Conservation (phyloP, 371 early-diverging fungal genomes). For the Syncephalastrum racemosum region DNA sequence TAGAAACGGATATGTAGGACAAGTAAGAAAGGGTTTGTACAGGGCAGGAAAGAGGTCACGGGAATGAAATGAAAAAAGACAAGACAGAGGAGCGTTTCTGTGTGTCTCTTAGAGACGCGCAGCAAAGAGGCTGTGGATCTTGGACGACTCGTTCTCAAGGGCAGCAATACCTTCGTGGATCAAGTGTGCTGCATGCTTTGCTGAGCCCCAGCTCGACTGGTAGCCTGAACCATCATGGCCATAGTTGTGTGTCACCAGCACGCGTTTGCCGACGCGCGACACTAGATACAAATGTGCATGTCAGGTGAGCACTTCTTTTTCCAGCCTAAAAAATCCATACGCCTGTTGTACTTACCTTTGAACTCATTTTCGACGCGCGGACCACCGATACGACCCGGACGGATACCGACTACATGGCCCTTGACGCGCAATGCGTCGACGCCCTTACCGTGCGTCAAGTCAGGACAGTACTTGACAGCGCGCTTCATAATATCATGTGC, state of each 20-base stretch:
- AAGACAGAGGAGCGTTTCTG: no score
- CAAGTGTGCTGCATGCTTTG: constrained; percentile 44
- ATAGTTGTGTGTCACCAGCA: constrained; percentile 69
- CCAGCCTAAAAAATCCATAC: no score
- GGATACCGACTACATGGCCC: constrained; percentile 58
- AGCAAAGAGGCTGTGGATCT: constrained; percentile 11
- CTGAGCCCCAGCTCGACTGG: constrained; percentile 75
- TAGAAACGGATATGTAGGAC: no score
- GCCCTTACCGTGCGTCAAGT: constrained; percentile 37
- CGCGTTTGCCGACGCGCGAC: constrained; percentile 34
- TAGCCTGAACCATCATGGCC: constrained; percentile 70
- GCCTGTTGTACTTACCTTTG: constrained; percentile 24
- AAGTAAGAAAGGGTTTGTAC: no score
- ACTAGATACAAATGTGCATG: constrained; percentile 16
- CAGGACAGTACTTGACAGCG: constrained; percentile 25
- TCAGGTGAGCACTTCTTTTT: background rate
- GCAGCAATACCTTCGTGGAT: constrained; percentile 38
- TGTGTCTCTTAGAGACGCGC: background rate
- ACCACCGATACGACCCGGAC: constrained; percentile 63
- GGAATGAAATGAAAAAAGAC: no score
- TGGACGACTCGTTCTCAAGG: constrained; percentile 11
- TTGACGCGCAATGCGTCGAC: constrained; percentile 48
- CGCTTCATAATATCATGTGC: constrained; percentile 27
- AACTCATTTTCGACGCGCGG: constrained; percentile 67
- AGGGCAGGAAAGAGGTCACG: no score